Base-by-base conservation (phyloP, 1,139 yeast species). In the Zygoascus meyerae region DNA sequence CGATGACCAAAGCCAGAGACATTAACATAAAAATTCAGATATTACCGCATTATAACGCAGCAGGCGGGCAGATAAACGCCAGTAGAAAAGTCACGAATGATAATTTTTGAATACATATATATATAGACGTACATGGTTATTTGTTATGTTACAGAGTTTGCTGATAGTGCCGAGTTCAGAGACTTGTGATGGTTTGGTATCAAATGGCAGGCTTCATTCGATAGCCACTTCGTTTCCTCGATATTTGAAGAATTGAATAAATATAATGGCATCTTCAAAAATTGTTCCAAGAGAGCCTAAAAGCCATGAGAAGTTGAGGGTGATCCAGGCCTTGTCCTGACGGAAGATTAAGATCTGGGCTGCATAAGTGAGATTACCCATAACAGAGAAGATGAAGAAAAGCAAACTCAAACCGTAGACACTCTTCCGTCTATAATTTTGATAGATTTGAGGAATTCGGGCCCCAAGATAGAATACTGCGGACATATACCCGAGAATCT, bases 331-430 rank as follows among this genome's bases (percentile, higher is more conserved):
- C 52, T 68, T 56, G 60, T 84, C 92, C 44, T 71, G 71, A 58
- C 92, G 71, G 65, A 74, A 84, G 54, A 81, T 71, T 50, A 85
- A 67, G 48, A 85, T 85, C 60, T 85, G 90, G 44, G 80, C 78
- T 17, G 90, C 86, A 60, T 84, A 86, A 3, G 92, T 81, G 53
- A 83, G 61, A 63, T 86, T 85, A 21, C 94, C 95, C 56, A 83
- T 67, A 14, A 86, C 77, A 36, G 92, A 83, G 54, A 85, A 79
- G 51, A 85, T 66, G 67, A 85, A 84, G 66, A 85, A 85, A 47
- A 85, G 72, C 53, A 85, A 71, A 52, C 89, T 81, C 49, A 85
- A 74, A 1, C 95, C 95, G 52, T 79, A 77, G 34, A 84, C 87
- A 10, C 90, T 82, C 55, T 79, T 77, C 52, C 87, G 73, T 48